Evolutionary conservation across 2,329 filamentous ascomycete species (phyloP), one percentile per base, ranked within the genome.

Genomic region (Rhytidhysteron rufulum): DNA sequence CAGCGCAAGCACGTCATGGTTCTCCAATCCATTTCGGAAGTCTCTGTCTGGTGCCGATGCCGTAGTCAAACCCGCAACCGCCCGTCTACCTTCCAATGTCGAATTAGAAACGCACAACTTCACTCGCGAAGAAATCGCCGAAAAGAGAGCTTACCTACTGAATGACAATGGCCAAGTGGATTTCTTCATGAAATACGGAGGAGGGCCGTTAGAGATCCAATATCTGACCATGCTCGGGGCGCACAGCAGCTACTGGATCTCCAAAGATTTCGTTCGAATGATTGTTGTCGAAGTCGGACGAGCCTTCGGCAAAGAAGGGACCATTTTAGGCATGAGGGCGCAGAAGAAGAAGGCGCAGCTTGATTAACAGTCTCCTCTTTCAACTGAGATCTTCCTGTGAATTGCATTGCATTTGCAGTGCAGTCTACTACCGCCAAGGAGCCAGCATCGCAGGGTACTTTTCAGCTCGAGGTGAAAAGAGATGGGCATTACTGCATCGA

Each of bases 91-190:
- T 1, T 69, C 64, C 7, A 74, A 71, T 37, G 71, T 97, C n/a
- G 93, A 98, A 63, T 77, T 98, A 37, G 91, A 97, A 58, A 91
- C 91, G 0, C 93, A 97, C 59, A 86, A 98, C 62, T 98, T 98
- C 60, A 86, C 86, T 0, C 79, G 88, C 3, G 91, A 97, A 63
- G 90, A 96, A 55, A 79, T 95, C 39, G 91, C 90, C 0, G 93
- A 97, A 69, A 88, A 85, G 61, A 84, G 91, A 53, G 89, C 90
- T 49, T 84, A 82, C 45, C 65, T 95, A 6, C 78, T 98, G 4
- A 98, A 98, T 53, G 93, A 98, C 55, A 97, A 97, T 50, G 91
- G 90, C 0, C 93, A 98, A 66, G 83, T 98, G 30, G 93, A 98
- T 62, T 98, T 82, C 66, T 94, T 85, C 54, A 70, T 98, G 35